Evolutionary conservation across 305 asterid species (phyloP), one percentile per base, ranked within the genome.

Genomic region (Vinca major): DNA sequence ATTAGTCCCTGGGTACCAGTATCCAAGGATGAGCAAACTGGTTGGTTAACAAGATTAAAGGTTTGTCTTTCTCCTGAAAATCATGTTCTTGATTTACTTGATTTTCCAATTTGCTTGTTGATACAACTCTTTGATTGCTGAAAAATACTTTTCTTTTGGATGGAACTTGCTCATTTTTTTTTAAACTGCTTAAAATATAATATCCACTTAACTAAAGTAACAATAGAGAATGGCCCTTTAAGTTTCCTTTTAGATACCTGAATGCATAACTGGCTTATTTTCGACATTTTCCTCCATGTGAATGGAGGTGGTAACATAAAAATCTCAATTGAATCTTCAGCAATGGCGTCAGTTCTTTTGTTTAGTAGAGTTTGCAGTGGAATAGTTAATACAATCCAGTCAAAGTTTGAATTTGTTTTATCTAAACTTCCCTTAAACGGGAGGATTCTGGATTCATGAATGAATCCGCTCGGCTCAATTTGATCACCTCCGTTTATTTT

Each of bases 1-100:
- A 50, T 44, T 78, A 89, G 96, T 73, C 90, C 33, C 62, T 88
- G 86, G 73, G 87, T 60, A 80, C 69, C 72, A 85, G 85, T 79
- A 84, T 90, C 16, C 85, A 89, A 73, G 96, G 89, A 50, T 96
- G 97, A 63, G 83, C 93, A 19, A 86, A 83, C 79, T 86, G 92
- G 91, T 71, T 90, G 78, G 89, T 88, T 48, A 86, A 84, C 92
- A 90, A 78, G 74, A 71, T 88, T 39, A 90, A 90, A 88, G 97
- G 96, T 88, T 57, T 36, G 84, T 63, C 62, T 47, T 26, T 61
- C 62, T 36, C 66, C 67, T 71, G 45, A 41, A 17, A 13, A 20
- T 69, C 26, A 33, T 47, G 16, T 62, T 41, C 48, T 55, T 58
- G 7, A 19, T 65, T 20, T 26, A 7, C 43, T 53, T 13, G 4